These are phyloP conservation scores for Tilletia horrida DNA, from an alignment of 1,284 basidiomycete species.

Conservation along the genomic window DNA sequence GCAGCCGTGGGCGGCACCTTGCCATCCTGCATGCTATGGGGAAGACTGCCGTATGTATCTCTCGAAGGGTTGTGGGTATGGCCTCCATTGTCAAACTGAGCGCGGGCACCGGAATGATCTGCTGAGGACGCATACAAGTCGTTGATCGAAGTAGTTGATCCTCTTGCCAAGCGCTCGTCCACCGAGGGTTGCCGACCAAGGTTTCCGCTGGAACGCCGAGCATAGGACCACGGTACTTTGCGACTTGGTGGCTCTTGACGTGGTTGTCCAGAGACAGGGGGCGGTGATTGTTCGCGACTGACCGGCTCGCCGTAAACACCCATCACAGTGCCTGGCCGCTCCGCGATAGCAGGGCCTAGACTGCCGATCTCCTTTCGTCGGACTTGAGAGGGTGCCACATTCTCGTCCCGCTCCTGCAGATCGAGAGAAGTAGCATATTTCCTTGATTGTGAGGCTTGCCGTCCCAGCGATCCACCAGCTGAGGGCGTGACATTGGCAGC, in stretches of 20 bases:
- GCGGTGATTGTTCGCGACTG: constrained; percentile 10
- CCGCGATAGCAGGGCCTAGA: constrained; percentile 4
- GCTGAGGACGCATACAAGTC: constrained; percentile 21
- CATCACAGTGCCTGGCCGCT: constrained; percentile 8
- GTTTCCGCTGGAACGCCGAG: constrained; percentile 30
- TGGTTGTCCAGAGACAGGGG: background rate
- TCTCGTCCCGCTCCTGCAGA: constrained; percentile 22
- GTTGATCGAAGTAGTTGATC: constrained; percentile 26
- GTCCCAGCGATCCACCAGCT: constrained; percentile 11
- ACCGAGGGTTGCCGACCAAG: constrained; percentile 21
- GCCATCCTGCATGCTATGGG: constrained; percentile 6
- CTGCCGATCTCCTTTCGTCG: constrained; percentile 5
- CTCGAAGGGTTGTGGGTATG: constrained; percentile 21
- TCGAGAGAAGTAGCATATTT: constrained; percentile 13
- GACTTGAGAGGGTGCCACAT: background rate
- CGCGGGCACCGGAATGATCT: constrained; percentile 8
- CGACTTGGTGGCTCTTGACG: constrained; percentile 36
- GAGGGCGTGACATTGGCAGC: background rate
- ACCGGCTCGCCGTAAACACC: constrained; percentile 12
- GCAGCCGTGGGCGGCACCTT: constrained; percentile 17
- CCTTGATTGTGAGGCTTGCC: background rate
- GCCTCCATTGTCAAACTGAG: constrained; percentile 21
- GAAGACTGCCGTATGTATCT: constrained; percentile 19
- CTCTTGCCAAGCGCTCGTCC: constrained; percentile 18
- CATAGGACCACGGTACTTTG: constrained; percentile 45